Evolutionary conservation across 176 grass and related monocot genomes (phyloP).

Genomic region (Hsuehochloa calcarea): DNA sequence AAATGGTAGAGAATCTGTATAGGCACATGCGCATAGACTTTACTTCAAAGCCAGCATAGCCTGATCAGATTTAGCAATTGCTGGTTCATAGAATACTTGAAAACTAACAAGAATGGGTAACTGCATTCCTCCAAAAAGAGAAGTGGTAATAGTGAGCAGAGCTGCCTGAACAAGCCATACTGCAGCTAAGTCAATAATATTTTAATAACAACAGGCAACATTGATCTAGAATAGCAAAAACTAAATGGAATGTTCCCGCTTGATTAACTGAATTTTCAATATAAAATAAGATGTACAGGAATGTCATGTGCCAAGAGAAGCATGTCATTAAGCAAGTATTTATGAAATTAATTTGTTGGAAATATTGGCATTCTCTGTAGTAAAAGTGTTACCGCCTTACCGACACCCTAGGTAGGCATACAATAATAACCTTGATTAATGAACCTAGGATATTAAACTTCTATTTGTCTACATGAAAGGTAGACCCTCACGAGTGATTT

Average conservation of each 20-base stretch:
- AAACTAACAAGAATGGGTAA: background rate
- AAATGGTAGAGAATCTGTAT: background rate
- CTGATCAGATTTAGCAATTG: background rate
- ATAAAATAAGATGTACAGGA: too few relatives aligned
- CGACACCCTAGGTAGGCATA: background rate
- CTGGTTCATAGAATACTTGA: background rate
- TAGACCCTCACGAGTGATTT: background rate
- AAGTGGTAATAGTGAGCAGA: too few relatives aligned
- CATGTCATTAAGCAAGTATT: too few relatives aligned
- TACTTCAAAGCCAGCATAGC: background rate
- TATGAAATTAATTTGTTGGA: background rate
- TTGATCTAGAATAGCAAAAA: too few relatives aligned
- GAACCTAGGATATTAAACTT: background rate
- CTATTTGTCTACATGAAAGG: background rate
- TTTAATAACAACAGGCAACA: too few relatives aligned
- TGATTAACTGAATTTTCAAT: too few relatives aligned
- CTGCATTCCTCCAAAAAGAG: background rate
- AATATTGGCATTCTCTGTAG: slow-evolving; percentile 3
- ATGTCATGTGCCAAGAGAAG: too few relatives aligned
- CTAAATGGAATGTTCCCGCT: too few relatives aligned
- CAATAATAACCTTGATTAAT: background rate
- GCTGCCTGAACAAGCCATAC: too few relatives aligned
- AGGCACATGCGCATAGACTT: background rate
- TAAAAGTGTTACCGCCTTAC: background rate
- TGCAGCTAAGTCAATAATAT: too few relatives aligned